Conservation (phyloP, 768 basidiomycete genomes). For the Holtermanniella nyarrowii region DNA sequence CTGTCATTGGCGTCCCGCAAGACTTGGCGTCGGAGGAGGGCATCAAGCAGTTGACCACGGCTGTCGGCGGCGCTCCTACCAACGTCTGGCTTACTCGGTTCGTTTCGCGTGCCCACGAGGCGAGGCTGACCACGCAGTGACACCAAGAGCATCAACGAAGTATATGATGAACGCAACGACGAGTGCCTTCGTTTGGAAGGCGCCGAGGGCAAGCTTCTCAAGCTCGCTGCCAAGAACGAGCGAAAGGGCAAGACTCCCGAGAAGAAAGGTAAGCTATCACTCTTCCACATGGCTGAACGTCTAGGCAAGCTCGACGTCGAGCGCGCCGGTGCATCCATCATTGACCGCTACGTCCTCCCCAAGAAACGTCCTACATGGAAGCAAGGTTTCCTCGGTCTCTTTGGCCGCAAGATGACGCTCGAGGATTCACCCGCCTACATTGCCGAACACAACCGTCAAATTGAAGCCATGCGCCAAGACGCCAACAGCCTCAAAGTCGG, state of each 20-base stretch:
- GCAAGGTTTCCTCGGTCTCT: conserved; percentile 37
- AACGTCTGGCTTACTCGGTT: conserved; percentile 39
- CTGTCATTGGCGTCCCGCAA: conserved; percentile 35
- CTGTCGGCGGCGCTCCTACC: conserved; percentile 23
- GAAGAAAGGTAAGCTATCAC: conserved; percentile 22
- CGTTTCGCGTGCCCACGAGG: conserved; percentile 2
- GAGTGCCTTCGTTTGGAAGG: conserved; percentile 40
- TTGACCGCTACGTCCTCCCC: conserved; percentile 31
- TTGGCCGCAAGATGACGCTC: conserved; percentile 37
- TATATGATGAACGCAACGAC: conserved; percentile 37
- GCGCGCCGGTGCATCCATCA: conserved; percentile 11
- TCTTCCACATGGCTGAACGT: not conserved
- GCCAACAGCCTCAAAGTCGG: conserved; percentile 17
- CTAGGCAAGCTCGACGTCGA: conserved; percentile 29
- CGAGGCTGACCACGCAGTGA: not conserved
- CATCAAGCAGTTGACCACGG: conserved; percentile 30
- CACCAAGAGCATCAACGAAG: conserved; percentile 33
- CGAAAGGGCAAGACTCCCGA: conserved; percentile 40
- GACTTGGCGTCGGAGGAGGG: conserved; percentile 26
- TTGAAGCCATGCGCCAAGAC: conserved; percentile 23
- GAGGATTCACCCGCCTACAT: conserved; percentile 36
- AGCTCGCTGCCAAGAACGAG: conserved; percentile 39
- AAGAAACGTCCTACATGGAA: conserved; percentile 40
- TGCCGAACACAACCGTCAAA: conserved; percentile 28
- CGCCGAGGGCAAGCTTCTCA: conserved; percentile 36